Base-by-base conservation (phyloP, 1,284 basidiomycete genomes). In the Chalciporus piperatoides region DNA sequence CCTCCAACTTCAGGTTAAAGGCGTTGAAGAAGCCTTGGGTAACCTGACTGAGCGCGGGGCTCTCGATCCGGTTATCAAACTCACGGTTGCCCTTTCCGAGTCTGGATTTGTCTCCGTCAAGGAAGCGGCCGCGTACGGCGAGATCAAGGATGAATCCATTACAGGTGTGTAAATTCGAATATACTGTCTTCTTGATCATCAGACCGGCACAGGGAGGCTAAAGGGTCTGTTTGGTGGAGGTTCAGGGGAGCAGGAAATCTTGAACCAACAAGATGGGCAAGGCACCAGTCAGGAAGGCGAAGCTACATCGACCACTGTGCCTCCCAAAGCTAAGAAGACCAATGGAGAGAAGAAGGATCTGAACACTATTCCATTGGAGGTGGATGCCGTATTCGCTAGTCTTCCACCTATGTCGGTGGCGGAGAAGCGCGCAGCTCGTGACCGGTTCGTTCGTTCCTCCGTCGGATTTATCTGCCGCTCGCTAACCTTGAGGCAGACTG, bases 141-240 rank as follows among this genome's bases (percentile, higher is more conserved):
- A 91, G 58, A 78, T 87, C 61, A 92, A 86, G 60, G 83, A 87
- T 49, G 85, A 89, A 11, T 85, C 85, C 15, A 70, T 92, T 23
- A 76, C 85, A 49, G 88, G 88, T 81, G 67, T 59, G 74, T 69
- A 21, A 15, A 38, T 24, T 46, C 19, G 14, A 37, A 5, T n/a
- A 11, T 35, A 11, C 15, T 10, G 28, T 50, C 40, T 43, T 33
- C 41, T 40, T 21, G 33, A 46, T 57, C 24, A 63, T 49, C 39
- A 48, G 53, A 47, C 42, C 47, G 46, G 42, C 52, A 41, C 62
- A 84, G 89, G 85, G 52, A 91, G 86, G 71, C 70, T 97, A 54
- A 95, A 94, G 71, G 84, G 83, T 32, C 71, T 97, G 53, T 94
- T 96, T 62, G 86, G 86, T 37, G 83, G 78, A 53, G 74, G 78